Percentiles rank a stretch among this genome's conserved stretches.
Conservation (phyloP, 2,329 filamentous ascomycete species). For the Endothia cerciana region DNA sequence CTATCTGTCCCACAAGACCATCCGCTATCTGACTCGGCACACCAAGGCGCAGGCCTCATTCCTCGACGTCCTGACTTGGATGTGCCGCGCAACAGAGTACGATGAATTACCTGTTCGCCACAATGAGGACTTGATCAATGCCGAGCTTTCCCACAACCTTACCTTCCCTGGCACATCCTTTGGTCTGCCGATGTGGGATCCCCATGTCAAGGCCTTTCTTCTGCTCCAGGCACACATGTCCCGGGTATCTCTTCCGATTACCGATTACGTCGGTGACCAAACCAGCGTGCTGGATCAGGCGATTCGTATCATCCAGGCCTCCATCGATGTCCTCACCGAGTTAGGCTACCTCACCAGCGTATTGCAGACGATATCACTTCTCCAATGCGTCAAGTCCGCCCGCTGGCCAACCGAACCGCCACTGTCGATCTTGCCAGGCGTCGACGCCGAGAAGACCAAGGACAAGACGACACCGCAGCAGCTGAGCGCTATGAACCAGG, state of each 20-base stretch:
- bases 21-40: conserved; percentile 79
- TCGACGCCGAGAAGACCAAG: conserved; percentile 53
- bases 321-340: conserved; percentile 91
- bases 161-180: conserved; percentile 64
- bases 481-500: conserved; percentile 41
- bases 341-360: conserved; percentile 80
- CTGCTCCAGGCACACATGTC: conserved; percentile 95
- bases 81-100: conserved; percentile 92
- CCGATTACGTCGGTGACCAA: conserved; percentile 96
- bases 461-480: conserved; percentile 45
- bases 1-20: conserved; percentile 93
- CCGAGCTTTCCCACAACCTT: conserved; percentile 80
- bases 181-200: conserved; percentile 93
- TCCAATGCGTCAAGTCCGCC: conserved; percentile 91
- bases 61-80: conserved; percentile 84
- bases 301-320: conserved; percentile 94
- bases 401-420: conserved; percentile 86
- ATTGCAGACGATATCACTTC: conserved; percentile 78
- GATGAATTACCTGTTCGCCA: conserved; percentile 97
- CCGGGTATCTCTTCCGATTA: conserved; percentile 88
- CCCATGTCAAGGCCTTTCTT: conserved; percentile 94
- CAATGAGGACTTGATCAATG: conserved; percentile 97
- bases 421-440: conserved; percentile 77
- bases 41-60: conserved; percentile 78
- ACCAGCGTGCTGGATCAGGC: conserved; percentile 89